Conservation (phyloP, 805 yeast species). For the Candida morakotiae region DNA sequence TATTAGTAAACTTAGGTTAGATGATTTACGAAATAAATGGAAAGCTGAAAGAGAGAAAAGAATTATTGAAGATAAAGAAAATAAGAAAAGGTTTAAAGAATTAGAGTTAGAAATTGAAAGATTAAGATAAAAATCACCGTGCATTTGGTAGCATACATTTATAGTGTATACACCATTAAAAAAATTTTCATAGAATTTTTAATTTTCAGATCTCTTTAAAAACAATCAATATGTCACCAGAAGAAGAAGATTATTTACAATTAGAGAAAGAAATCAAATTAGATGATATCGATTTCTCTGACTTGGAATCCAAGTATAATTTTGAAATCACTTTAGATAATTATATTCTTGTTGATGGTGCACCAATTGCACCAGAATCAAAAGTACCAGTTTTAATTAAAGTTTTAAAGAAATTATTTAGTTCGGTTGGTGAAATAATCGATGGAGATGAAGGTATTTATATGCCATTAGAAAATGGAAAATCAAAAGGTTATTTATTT, state of each 20-base stretch:
- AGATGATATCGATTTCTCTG: slow-evolving; percentile 71
- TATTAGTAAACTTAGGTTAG: slow-evolving; percentile 47
- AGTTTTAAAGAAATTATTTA: slow-evolving; percentile 78
- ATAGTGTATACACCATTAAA: neutral
- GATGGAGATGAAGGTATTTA: slow-evolving; percentile 60
- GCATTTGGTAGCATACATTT: slow-evolving; percentile 1
- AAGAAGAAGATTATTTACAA: slow-evolving; percentile 20
- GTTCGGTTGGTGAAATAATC: slow-evolving; percentile 69
- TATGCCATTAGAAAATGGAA: slow-evolving; percentile 78
- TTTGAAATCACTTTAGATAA: slow-evolving; percentile 65
- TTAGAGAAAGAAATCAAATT: slow-evolving; percentile 37
- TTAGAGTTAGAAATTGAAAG: slow-evolving; percentile 52
- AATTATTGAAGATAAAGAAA: slow-evolving; percentile 55
- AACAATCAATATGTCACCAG: slow-evolving; percentile 11
- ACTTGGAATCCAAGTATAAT: slow-evolving; percentile 72
- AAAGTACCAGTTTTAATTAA: slow-evolving; percentile 81
- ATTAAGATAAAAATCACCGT: slow-evolving; percentile 14
- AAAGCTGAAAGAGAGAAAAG: slow-evolving; percentile 69
- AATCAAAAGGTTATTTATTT: slow-evolving; percentile 82
- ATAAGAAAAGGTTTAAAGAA: slow-evolving; percentile 46
- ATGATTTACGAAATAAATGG: slow-evolving; percentile 62
- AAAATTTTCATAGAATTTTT: neutral
- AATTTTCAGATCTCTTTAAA: neutral
- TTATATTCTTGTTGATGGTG: slow-evolving; percentile 87
- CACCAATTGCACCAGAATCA: slow-evolving; percentile 89